A percentile compares a stretch with the other conserved stretches of the same genome.
Conservation (phyloP, 2,329 filamentous ascomycete genomes). For the Polytolypa hystricis region DNA sequence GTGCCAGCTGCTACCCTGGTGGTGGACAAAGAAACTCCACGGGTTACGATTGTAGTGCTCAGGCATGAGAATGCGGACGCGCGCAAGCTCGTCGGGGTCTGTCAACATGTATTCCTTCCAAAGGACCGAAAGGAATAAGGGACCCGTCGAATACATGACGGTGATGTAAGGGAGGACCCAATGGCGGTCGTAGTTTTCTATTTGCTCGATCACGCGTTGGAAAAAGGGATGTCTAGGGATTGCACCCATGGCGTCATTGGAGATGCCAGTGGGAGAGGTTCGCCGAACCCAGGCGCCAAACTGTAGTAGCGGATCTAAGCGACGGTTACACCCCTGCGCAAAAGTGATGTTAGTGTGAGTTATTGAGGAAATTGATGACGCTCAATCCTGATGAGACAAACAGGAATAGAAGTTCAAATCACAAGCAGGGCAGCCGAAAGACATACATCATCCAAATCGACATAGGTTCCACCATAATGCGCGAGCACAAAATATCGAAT, state of each 20-base stretch:
- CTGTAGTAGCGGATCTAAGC: slow-evolving; percentile 55
- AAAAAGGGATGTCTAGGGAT: slow-evolving; percentile 66
- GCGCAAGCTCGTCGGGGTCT: slow-evolving; percentile 32
- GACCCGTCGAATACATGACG: slow-evolving; percentile 69
- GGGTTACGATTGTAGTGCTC: slow-evolving; percentile 57
- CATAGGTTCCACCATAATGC: slow-evolving; percentile 69
- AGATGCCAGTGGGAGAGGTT: slow-evolving; percentile 66
- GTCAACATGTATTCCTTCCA: slow-evolving; percentile 60
- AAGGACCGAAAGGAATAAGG: slow-evolving; percentile 62
- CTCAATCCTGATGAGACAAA: neutral
- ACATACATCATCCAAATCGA: slow-evolving; percentile 62
- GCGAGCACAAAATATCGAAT: slow-evolving; percentile 71
- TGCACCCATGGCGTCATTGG: slow-evolving; percentile 69
- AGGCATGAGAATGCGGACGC: slow-evolving; percentile 57
- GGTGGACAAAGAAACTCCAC: slow-evolving; percentile 63
- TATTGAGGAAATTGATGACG: slow-evolving; percentile 1
- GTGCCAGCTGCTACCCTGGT: slow-evolving; percentile 56
- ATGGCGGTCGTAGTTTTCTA: slow-evolving; percentile 56
- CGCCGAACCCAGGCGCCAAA: slow-evolving; percentile 61
- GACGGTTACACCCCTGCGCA: slow-evolving; percentile 54
- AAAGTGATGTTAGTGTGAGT: slow-evolving; percentile 6
- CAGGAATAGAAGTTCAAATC: neutral
- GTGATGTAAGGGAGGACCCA: slow-evolving; percentile 65
- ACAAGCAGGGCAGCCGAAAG: neutral
- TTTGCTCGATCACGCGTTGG: slow-evolving; percentile 53